These are phyloP conservation scores for Ambrosia artemisiifolia DNA, from an alignment of 129 eudicot genomes.

Conservation along the genomic window DNA sequence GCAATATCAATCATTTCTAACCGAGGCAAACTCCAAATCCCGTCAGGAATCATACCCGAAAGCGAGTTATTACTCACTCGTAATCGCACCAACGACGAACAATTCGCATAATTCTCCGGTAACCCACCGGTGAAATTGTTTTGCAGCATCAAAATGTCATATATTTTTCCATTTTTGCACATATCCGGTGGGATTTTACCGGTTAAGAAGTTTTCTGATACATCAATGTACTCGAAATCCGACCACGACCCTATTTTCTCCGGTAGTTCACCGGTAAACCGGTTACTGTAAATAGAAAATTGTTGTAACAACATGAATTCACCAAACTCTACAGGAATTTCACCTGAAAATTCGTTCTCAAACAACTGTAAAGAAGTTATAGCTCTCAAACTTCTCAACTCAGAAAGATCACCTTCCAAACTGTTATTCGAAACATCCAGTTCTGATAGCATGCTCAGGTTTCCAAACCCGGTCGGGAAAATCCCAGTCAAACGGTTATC, in stretches of 20 bases:
- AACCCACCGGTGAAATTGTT: slow-evolving; percentile 60
- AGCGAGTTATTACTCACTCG: slow-evolving; percentile 31
- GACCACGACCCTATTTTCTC: slow-evolving; percentile 59
- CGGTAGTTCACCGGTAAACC: slow-evolving; percentile 52
- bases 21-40: slow-evolving; percentile 31
- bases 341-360: slow-evolving; percentile 53
- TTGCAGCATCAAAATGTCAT: slow-evolving; percentile 44
- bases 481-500: slow-evolving; percentile 40
- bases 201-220: slow-evolving; percentile 41
- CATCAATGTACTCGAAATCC: slow-evolving; percentile 47
- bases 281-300: slow-evolving; percentile 49
- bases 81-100: slow-evolving; percentile 26
- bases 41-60: slow-evolving; percentile 24
- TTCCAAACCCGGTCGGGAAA: slow-evolving; percentile 50
- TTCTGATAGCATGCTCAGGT: slow-evolving; percentile 40
- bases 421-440: slow-evolving; percentile 60
- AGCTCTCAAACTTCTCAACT: slow-evolving; percentile 32
- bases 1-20: slow-evolving; percentile 30
- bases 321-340: slow-evolving; percentile 53
- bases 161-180: slow-evolving; percentile 48
- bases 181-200: slow-evolving; percentile 64
- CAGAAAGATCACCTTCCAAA: slow-evolving; percentile 58
- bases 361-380: slow-evolving; percentile 51
- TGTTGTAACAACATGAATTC: slow-evolving; percentile 46
- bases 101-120: slow-evolving; percentile 33